Base-by-base conservation (phyloP, 1,284 basidiomycete genomes). In the Rhodotorula sp. region DNA sequence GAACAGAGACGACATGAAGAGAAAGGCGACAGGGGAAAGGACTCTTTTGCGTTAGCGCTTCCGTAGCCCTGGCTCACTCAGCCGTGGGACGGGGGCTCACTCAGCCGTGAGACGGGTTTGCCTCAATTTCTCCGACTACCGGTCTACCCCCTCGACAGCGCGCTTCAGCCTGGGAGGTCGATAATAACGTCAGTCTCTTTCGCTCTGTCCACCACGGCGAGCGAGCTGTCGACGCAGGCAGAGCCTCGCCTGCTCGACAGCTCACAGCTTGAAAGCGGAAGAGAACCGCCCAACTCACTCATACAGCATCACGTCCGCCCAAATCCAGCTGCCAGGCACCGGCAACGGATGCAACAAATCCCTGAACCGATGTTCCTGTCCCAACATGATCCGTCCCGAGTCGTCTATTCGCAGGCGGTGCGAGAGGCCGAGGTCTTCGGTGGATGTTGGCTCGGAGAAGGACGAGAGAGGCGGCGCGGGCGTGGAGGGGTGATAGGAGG, bases 271-370 rank as follows among this genome's bases (percentile, higher is more conserved):
- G 32, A 39, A 20, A 47, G 34, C n/a, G n/a, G n/a, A 9, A n/a
- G 22, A 27, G 22, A 29, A 39, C n/a, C 17, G 56, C 32, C 9
- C 7, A n/a, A 57, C 64, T 27, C 46, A 70, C 74, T 75, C 74
- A 46, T 75, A 73, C n/a, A 75, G 63, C 68, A 75, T 67, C 27
- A 75, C 66, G 20, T 73, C 59, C 10, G 34, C 74, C 74, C 74
- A 75, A 9, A 75, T 15, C 54, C 63, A 73, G 46, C 74, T 75
- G 3, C 74, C 74, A 2, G 74, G 74, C n/a, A 75, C 60, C 17
- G 71, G 65, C 27, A 64, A 20, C 29, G 74, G 74, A 27, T 75
- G 74, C 65, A 75, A 49, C 64, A 75, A 51, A 34, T 75, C 74
- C 36, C 71, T 29, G 51, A 75, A 75, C 9, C 65, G 56, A 54